These are phyloP conservation scores for Monascus ruber DNA, from an alignment of 2,329 filamentous ascomycete species.

Conservation along the genomic window DNA sequence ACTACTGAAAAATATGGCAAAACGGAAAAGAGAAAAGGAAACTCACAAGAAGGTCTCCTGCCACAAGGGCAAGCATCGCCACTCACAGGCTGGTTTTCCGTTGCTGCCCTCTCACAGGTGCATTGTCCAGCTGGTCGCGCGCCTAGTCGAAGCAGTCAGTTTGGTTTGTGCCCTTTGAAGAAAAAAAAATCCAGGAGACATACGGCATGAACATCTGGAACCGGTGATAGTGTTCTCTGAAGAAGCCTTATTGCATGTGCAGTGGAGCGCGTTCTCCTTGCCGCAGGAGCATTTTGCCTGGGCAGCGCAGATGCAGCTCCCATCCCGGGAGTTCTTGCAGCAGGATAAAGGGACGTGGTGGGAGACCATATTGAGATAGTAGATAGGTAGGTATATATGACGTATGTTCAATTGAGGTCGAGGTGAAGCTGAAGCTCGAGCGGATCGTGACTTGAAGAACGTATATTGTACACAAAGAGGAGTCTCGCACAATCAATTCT, in stretches of 20 bases:
- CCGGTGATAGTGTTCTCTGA: slow-evolving; percentile 64
- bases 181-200: slow-evolving; percentile 12
- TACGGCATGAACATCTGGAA: slow-evolving; percentile 71
- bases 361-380: slow-evolving; percentile 33
- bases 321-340: slow-evolving; percentile 46
- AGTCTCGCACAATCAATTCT: no score
- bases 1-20: neutral
- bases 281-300: slow-evolving; percentile 74
- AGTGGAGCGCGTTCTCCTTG: slow-evolving; percentile 74
- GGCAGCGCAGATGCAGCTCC: slow-evolving; percentile 46
- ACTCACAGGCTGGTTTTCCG: slow-evolving; percentile 54
- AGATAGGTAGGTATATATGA: slow-evolving; percentile 2
- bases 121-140: slow-evolving; percentile 68
- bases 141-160: slow-evolving; percentile 26
- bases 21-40: neutral
- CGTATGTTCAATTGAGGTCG: slow-evolving; percentile 1
- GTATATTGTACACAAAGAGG: no score
- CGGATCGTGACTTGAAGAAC: neutral
- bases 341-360: slow-evolving; percentile 35
- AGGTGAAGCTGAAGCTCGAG: neutral
- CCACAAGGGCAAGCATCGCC: slow-evolving; percentile 67
- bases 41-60: slow-evolving; percentile 57
- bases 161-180: neutral
- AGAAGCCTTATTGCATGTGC: slow-evolving; percentile 66
- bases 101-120: slow-evolving; percentile 61